phyloP scores from a whole-genome alignment of 179 eudicot genomes.

The Beta lomatogona region DNA sequence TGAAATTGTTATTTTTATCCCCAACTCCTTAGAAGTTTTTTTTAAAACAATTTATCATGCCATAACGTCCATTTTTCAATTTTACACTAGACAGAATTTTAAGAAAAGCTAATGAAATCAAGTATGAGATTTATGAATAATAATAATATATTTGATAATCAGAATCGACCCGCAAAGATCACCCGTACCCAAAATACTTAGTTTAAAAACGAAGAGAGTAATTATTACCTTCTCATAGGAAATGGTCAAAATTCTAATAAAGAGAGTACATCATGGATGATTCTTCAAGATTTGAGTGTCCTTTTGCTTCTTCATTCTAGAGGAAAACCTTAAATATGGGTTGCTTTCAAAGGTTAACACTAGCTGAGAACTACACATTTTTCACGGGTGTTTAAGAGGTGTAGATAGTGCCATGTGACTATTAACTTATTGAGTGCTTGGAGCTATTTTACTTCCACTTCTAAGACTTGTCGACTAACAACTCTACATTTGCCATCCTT shows the following conservation, averaged over 20 bases:
- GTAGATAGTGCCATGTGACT: neutral
- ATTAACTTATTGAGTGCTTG: neutral
- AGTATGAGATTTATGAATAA: too few relatives aligned
- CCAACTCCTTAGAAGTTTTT: too few relatives aligned
- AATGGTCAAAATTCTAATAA: neutral
- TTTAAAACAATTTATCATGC: too few relatives aligned
- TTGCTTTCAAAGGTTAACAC: neutral
- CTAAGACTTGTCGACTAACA: neutral
- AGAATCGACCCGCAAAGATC: too few relatives aligned
- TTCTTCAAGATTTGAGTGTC: neutral
- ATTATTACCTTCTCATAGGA: neutral
- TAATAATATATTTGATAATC: too few relatives aligned
- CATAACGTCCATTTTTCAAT: too few relatives aligned
- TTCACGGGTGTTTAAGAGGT: neutral
- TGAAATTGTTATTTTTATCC: too few relatives aligned
- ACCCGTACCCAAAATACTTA: too few relatives aligned
- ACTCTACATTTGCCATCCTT: neutral
- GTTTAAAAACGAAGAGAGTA: too few relatives aligned
- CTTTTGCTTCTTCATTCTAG: neutral
- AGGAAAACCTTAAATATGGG: neutral
- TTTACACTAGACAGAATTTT: too few relatives aligned
- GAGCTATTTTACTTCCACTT: neutral
- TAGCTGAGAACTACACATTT: neutral
- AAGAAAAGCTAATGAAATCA: too few relatives aligned
- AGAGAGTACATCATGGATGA: neutral